phyloP scores from a whole-genome alignment of 768 basidiomycete species.

The Jaapia argillacea region DNA sequence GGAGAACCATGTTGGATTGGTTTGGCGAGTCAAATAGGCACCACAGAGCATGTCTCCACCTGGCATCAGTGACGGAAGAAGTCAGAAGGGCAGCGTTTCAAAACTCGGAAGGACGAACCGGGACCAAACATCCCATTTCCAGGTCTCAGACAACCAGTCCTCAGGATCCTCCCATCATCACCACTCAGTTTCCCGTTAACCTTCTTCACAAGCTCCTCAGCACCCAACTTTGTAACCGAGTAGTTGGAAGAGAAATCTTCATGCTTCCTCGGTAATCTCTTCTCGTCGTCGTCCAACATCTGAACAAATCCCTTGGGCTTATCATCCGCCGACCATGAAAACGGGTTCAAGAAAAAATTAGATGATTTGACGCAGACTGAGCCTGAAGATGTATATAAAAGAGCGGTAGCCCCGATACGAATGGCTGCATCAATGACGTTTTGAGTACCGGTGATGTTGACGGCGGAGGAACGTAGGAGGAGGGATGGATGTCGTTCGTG shows the following conservation, averaged over 20 bases:
- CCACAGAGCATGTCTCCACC: conserved; percentile 64
- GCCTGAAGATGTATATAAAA: conserved; percentile 70
- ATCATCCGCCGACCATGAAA: conserved; percentile 75
- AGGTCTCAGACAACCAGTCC: conserved; percentile 70
- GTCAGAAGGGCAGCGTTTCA: no score
- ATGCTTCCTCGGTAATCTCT: conserved; percentile 38
- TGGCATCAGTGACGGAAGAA: no score
- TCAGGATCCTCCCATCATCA: conserved; percentile 34
- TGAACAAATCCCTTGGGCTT: conserved; percentile 51
- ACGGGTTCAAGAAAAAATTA: conserved; percentile 52
- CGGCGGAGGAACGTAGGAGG: conserved; percentile 41
- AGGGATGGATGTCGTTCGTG: conserved; percentile 51
- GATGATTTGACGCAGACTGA: conserved; percentile 48
- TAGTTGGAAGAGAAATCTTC: conserved; percentile 72
- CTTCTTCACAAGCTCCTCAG: conserved; percentile 37
- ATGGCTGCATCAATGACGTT: conserved; percentile 56
- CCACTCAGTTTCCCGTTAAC: conserved; percentile 27
- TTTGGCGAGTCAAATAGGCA: conserved; percentile 47
- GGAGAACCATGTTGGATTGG: conserved; percentile 54
- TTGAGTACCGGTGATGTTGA: conserved; percentile 59
- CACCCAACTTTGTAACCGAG: conserved; percentile 51
- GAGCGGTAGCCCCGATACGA: conserved; percentile 38
- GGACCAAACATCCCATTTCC: conserved; percentile 73
- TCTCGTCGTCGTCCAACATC: conserved; percentile 52
- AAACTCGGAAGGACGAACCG: no score